Evolutionary conservation across 1,284 basidiomycete genomes (phyloP), one percentile per base, ranked within the genome.

Genomic region (Taiwanofungus camphoratus): DNA sequence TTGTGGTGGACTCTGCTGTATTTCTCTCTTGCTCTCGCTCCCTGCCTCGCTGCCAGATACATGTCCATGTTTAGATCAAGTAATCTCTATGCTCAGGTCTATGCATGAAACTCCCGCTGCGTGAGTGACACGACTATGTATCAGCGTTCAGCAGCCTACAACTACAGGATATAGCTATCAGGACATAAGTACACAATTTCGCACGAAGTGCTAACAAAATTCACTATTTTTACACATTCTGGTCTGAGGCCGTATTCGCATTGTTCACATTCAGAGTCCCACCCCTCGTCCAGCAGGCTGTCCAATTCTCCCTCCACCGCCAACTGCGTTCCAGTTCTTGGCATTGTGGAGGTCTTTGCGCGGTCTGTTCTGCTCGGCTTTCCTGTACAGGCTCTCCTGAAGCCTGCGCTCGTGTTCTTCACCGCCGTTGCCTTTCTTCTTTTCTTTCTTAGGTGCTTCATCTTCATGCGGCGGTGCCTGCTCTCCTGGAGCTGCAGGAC

Each of bases 201-300:
- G 33, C 41, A 23, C 9, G 33, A 15, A 16, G 33, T 42, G 36
- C n/a, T 24, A 39, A 31, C 29, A 35, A 36, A 5, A 27, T 18
- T 23, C 13, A 12, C 37, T 42, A 42, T 21, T 42, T 31, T 21
- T 50, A 46, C 48, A 41, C 4, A 15, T 23, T 36, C 19, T 30
- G 21, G 20, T 27, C 16, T 15, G 3, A 2, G 39, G 21, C 35
- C 30, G 9, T 31, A 43, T 27, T 35, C n/a, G 23, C 19, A 26
- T 16, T 26, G 24, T 9, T 2, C 22, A 34, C n/a, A 12, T 42
- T 71, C 54, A 74, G 49, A 68, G 44, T 29, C 59, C 57, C 38
- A 76, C 51, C 8, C 36, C 57, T 52, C 71, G 79, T 15, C 74
- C 75, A 33, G 66, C 71, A 38, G 81, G 81, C 56, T 84, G 81